Evolutionary conservation across 2,329 filamentous ascomycete genomes (phyloP).

Genomic region (Alternaria sp.): DNA sequence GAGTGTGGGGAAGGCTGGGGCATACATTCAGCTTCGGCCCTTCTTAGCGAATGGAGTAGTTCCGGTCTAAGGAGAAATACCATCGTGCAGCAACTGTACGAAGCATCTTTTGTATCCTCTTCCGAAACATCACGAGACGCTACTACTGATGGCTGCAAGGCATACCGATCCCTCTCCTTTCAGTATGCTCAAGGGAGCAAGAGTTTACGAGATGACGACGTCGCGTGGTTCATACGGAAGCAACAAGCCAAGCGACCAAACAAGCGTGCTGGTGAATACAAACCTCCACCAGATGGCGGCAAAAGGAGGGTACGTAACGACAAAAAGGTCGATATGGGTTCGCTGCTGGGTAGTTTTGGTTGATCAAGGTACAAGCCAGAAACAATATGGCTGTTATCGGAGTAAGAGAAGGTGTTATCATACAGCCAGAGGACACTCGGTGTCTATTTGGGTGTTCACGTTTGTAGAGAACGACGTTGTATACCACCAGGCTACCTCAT

Average conservation of each 20-base stretch:
- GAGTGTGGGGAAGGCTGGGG: conserved; percentile 6
- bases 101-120: conserved; percentile 4
- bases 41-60: conserved; percentile 7
- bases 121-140: neutral
- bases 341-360: conserved; percentile 28
- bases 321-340: conserved; percentile 29
- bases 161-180: conserved; percentile 8
- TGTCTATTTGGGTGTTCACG: neutral
- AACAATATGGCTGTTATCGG: neutral
- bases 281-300: conserved; percentile 14
- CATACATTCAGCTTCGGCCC: neutral
- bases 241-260: neutral
- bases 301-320: conserved; percentile 27
- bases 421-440: neutral
- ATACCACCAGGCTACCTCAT: neutral
- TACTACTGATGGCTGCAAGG: neutral
- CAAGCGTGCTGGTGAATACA: neutral
- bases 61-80: conserved; percentile 6
- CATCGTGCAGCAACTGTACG: conserved; percentile 22
- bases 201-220: neutral
- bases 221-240: conserved; percentile 15
- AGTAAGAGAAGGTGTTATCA: neutral
- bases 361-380: neutral
- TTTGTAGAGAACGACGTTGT: neutral
- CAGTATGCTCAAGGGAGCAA: neutral